Conservation (phyloP, 2,329 filamentous ascomycete genomes). For the Colletotrichum karsti region DNA sequence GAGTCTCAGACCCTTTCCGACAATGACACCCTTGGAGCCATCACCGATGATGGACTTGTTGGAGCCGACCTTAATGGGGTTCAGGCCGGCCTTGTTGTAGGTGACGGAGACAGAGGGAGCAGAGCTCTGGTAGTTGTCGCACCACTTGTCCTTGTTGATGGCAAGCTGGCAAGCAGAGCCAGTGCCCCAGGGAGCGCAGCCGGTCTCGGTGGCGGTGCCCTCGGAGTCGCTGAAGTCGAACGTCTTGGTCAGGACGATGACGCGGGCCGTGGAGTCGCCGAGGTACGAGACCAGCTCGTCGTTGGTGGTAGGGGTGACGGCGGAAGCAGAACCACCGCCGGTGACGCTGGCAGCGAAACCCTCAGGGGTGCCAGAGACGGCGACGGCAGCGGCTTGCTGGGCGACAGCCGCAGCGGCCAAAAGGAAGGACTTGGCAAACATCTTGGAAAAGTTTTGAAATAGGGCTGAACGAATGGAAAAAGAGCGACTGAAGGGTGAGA, state of each 20-base stretch:
- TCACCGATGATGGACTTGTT: constrained; percentile 67
- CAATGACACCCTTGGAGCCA: constrained; percentile 62
- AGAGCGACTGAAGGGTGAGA: constrained; percentile 10
- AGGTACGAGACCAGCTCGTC: constrained; percentile 68
- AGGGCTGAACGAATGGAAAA: constrained; percentile 9
- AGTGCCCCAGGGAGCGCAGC: constrained; percentile 65
- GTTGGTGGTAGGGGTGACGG: constrained; percentile 62
- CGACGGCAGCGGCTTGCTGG: constrained; percentile 23
- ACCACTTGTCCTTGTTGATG: constrained; percentile 64
- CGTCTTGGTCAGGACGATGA: constrained; percentile 66
- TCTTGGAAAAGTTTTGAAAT: neutral
- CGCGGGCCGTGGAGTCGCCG: constrained; percentile 58
- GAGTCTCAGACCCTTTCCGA: constrained; percentile 64
- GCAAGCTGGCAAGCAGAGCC: constrained; percentile 62
- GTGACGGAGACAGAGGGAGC: constrained; percentile 54
- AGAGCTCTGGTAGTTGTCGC: constrained; percentile 64
- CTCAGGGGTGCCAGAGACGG: constrained; percentile 47
- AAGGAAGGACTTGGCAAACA: constrained; percentile 25
- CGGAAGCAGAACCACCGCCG: constrained; percentile 63
- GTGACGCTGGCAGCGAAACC: constrained; percentile 62
- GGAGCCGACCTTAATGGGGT: constrained; percentile 60
- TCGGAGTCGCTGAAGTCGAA: constrained; percentile 65
- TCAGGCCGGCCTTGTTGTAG: constrained; percentile 60
- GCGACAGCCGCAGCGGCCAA: constrained; percentile 22
- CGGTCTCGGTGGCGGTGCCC: constrained; percentile 58